Evolutionary conservation across 805 yeast genomes (phyloP).

Genomic region (Candida insectalens): DNA sequence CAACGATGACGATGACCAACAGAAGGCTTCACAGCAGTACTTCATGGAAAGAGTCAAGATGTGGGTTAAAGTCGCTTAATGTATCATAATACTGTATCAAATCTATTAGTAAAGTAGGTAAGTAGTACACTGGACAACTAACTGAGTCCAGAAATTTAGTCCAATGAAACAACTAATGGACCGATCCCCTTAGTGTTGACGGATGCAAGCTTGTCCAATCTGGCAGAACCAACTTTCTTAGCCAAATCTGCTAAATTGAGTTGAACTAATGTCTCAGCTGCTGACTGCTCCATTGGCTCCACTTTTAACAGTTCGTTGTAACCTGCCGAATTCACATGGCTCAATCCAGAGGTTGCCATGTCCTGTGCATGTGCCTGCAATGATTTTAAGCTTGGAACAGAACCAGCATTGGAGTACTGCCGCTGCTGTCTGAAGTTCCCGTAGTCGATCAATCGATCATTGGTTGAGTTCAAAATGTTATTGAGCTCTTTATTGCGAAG

Average conservation of each 20-base stretch:
- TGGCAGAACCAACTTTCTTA: conserved; percentile 5
- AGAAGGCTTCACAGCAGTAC: conserved; percentile 6
- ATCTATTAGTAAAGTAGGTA: not conserved
- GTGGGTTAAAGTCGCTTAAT: conserved; percentile 31
- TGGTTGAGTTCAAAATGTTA: conserved; percentile 23
- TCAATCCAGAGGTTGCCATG: conserved; percentile 2
- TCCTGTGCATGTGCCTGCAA: conserved; percentile 2
- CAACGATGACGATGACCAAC: not conserved
- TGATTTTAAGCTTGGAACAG: conserved; percentile 6
- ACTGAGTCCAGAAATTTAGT: not conserved
- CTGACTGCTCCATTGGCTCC: conserved; percentile 8
- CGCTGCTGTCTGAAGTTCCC: conserved; percentile 12
- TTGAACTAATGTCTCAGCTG: conserved; percentile 6
- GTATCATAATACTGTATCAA: not conserved
- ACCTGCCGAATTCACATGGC: conserved; percentile 1
- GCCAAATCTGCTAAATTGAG: conserved; percentile 7
- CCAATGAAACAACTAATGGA: conserved; percentile 5
- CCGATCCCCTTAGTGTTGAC: conserved; percentile 7
- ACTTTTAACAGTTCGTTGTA: conserved; percentile 10
- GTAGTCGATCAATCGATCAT: conserved; percentile 24
- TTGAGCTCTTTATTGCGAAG: conserved; percentile 23
- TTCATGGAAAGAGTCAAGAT: conserved; percentile 25
- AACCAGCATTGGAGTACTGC: not conserved
- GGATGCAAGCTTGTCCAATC: conserved; percentile 2
- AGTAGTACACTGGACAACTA: not conserved